Base-by-base conservation (phyloP, 441 rosid species). In the Dalechampia spathulata region DNA sequence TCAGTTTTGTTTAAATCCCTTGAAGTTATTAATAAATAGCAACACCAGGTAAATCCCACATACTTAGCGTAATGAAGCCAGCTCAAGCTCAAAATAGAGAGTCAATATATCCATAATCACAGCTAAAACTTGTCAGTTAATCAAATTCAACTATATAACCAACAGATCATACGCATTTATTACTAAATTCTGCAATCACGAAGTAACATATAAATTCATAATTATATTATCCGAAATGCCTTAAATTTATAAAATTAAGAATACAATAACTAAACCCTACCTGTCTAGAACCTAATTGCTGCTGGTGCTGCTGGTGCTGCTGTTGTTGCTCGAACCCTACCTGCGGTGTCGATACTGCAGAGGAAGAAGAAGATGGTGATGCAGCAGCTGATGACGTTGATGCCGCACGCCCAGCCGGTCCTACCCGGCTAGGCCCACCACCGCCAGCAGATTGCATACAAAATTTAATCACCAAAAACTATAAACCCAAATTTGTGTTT, bases 301-400 rank as follows among this genome's bases (percentile, higher is more conserved):
- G 70, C 22, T 58, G 77, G 9, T 45, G 71, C 1, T 75, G 85
- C 12, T 78, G 85, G 10, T 75, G 90, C 5, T 86, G 70, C 22
- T 61, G 77, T 7, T 45, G 73, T 1, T 75, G 85, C 12, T 83
- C 86, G 58, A 78, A 78, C 45, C 83, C 87, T 57, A 82, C 63
- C 55, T 78, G 89, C 20, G 83, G 81, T 6, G 89, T 78, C 28
- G 88, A 85, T 37, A 82, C 99, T 15, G 97, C 88, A 5, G 99
- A 90, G 7, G 99, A 90, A 1, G 99, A 93, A 11, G 99, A 93
- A 47, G 99, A 71, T 14, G 99, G 95, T 56, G 99, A 89, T 12
- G 99, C 97, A 22, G 90, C 93, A 21, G 97, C 91, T 21, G 98
- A 85, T 49, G 98, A 82, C 32, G 92, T 80, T 66, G 96, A 79